Conservation (phyloP, 139 green algal genomes). For the Chlamydomonas sp. region DNA sequence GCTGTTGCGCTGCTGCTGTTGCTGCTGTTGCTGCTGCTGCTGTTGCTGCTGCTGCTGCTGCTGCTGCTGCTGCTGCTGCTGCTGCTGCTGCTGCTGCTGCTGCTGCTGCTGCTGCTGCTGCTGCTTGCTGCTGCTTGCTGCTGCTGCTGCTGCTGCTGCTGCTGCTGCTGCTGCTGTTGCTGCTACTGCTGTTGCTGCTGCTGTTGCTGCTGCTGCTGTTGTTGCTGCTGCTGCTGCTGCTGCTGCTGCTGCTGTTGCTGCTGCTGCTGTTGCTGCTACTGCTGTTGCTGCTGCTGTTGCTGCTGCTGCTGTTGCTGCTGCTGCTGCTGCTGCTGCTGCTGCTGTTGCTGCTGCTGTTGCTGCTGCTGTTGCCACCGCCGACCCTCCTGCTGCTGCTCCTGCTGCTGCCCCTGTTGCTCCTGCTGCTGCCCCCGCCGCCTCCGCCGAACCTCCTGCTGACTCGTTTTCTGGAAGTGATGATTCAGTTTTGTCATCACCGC, state of each 20-base stretch:
- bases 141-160: neutral
- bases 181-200: neutral
- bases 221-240: constrained; percentile 5
- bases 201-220: constrained; percentile 2
- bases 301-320: too few relatives aligned
- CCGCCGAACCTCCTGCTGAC: too few relatives aligned
- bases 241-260: constrained; percentile 2
- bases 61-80: constrained; percentile 11
- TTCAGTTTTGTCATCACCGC: constrained; percentile 1
- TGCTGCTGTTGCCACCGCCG: too few relatives aligned
- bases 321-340: too few relatives aligned
- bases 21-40: neutral
- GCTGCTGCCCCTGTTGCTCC: too few relatives aligned
- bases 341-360: too few relatives aligned
- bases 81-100: constrained; percentile 11
- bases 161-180: neutral
- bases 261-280: constrained; percentile 1
- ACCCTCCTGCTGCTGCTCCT: too few relatives aligned
- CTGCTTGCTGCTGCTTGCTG: too few relatives aligned
- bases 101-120: too few relatives aligned
- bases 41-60: constrained; percentile 7
- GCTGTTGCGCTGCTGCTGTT: too few relatives aligned
- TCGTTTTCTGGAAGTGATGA: neutral
- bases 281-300: neutral
- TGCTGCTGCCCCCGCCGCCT: too few relatives aligned